Evolutionary conservation across 108 stramenopile genomes (phyloP).

Genomic region (Nitzschia sp.): DNA sequence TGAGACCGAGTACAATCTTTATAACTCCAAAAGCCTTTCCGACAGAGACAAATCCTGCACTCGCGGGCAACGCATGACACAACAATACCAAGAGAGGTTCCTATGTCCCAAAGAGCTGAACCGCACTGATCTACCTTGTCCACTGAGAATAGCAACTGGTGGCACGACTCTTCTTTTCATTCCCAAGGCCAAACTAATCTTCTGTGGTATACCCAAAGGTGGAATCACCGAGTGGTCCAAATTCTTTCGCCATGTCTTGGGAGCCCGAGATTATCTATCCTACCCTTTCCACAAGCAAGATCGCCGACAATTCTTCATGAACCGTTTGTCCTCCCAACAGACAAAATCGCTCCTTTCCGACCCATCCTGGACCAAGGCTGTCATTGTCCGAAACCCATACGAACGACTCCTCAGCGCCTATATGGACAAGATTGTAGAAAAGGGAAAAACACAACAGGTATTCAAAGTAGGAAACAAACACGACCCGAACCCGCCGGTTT

Average conservation of each 20-base stretch:
- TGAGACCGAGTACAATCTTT: background rate
- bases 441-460: background rate
- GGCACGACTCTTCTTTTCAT: slow-evolving; percentile 23
- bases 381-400: slow-evolving; percentile 49
- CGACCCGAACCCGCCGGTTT: slow-evolving; percentile 5
- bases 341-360: slow-evolving; percentile 28
- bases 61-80: no score
- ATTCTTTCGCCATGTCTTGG: slow-evolving; percentile 39
- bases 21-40: background rate
- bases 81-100: background rate
- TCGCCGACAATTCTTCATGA: slow-evolving; percentile 25
- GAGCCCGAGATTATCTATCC: slow-evolving; percentile 51
- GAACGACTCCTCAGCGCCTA: slow-evolving; percentile 44
- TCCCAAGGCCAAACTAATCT: slow-evolving; percentile 45
- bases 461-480: slow-evolving; percentile 5
- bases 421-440: slow-evolving; percentile 29
- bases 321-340: slow-evolving; percentile 15
- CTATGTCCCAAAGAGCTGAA: background rate
- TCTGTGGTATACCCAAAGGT: slow-evolving; percentile 57
- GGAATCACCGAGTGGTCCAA: slow-evolving; percentile 50
- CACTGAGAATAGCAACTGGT: slow-evolving; percentile 10
- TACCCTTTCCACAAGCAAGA: slow-evolving; percentile 51
- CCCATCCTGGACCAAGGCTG: slow-evolving; percentile 45
- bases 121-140: background rate
- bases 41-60: background rate